Evolutionary conservation across 495 filamentous ascomycete species (phyloP), one percentile per base, ranked within the genome.

Genomic region (Podospora anserina): DNA sequence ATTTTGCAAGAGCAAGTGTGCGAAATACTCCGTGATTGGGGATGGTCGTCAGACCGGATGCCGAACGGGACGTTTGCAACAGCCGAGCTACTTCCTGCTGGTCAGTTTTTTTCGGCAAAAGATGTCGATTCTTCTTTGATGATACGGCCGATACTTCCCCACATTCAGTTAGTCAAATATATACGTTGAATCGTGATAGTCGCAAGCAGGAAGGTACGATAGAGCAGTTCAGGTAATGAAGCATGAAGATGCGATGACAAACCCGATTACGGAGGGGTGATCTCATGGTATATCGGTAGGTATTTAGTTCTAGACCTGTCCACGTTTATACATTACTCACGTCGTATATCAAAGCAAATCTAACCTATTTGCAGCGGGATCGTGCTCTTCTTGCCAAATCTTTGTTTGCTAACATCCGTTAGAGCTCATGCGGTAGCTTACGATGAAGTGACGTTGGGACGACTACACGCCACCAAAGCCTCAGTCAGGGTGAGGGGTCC

Each of bases 401-500:
- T 68, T 56, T 68, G 65, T 62, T 16, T 53, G 26, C 39, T 66
- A 13, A 15, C 27, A 32, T 59, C 54, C 30, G 63, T n/a, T 39
- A 4, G 5, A 28, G 27, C 53, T 44, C 30, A 28, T 30, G 56
- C 20, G 7, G 7, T 32, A 27, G 7, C 54, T 69, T 64, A 70
- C 68, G 68, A 72, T 69, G 4, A 5, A 63, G 70, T 67, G 66
- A 72, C 68, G 68, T 69, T 28, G 54, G 62, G 66, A n/a, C 15
- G 28, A 63, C 60, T 18, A 63, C 65, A 56, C 49, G 28, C 55
- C 26, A 66, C 57, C 23, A 60, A 60, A 7, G 57, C 13, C 13
- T 66, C 49, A 66, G 53, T 66, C 49, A 66, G 53, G 53, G 64
- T 66, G 53, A 30, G 15, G 23, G 26, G 20, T 58, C n/a, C 30